Conservation (phyloP, 495 filamentous ascomycete genomes). For the Xylaria palmicola region DNA sequence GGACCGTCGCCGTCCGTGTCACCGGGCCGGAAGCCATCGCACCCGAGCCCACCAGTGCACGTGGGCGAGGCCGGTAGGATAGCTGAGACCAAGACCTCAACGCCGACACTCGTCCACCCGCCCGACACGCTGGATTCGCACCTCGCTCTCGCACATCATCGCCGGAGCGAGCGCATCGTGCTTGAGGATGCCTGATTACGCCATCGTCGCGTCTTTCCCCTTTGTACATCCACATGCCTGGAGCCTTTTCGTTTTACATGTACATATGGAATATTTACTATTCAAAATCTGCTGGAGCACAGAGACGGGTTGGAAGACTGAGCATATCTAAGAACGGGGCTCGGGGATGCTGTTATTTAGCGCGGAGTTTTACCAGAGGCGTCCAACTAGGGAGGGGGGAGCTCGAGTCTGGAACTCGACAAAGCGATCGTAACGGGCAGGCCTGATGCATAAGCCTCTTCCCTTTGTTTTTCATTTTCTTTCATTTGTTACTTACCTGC, state of each 20-base stretch:
- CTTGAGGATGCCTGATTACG: conserved; percentile 33
- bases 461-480: background rate
- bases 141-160: conserved; percentile 25
- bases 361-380: conserved; percentile 13
- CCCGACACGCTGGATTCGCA: conserved; percentile 15
- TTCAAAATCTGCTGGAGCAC: background rate
- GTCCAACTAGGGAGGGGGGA: background rate
- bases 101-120: conserved; percentile 36
- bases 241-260: background rate
- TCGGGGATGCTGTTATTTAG: conserved; percentile 14
- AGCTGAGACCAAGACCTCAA: conserved; percentile 37
- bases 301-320: too few species aligned
- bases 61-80: conserved; percentile 30
- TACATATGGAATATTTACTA: background rate
- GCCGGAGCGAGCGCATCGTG: conserved; percentile 51
- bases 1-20: conserved; percentile 1
- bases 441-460: background rate
- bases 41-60: too few species aligned
- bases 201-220: background rate
- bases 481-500: background rate
- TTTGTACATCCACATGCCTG: background rate
- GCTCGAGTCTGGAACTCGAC: conserved; percentile 28
- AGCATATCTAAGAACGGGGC: too few species aligned
- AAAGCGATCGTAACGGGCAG: background rate
- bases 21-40: too few species aligned